Base-by-base conservation (phyloP, 2,329 filamentous ascomycete species). In the Neonectria magnoliae region DNA sequence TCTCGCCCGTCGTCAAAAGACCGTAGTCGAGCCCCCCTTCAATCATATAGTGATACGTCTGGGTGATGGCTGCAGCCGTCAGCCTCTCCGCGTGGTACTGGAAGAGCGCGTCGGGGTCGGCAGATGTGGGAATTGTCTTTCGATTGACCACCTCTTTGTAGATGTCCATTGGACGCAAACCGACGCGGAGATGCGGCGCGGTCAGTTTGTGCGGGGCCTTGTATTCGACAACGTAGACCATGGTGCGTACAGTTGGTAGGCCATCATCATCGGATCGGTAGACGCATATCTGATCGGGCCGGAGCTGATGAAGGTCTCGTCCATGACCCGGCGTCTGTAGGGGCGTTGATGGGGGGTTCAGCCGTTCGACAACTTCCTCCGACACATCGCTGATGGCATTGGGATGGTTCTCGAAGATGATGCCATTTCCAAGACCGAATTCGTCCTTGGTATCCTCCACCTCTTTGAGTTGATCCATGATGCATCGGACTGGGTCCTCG, bases 11-110 rank as follows among this genome's bases (percentile, higher is more conserved):
- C 0, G 62, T 69, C 22, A 85, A 57, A 25, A 77, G 74, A 10
- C 83, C 77, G 63, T 82, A 83, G 58, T 81, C 77, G 5, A 84
- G 74, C 0, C 84, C 80, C 14, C 73, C 74, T 53, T 81, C 68
- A 8, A 86, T 78, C 78, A 87, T 87, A 71, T 85, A 85, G 38
- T 82, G 78, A 68, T 82, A 86, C 0, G 78, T 80, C 71, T 86
- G 80, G 4, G 81, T 81, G 42, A 86, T 72, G 13, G 83, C 79
- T 22, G 82, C 78, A 11, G 78, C 76, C 0, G 80, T 73, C 5
- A 82, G 74, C 63, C 71, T 77, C 58, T 80, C 77, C n/a, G 78
- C 78, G 38, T 76, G 66, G 48, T 81, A 77, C 42, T 75, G 62
- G 48, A 79, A 79, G 4, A 66, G 74, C 16, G 76, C 78, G 4